Evolutionary conservation across 2,329 filamentous ascomycete species (phyloP), one percentile per base, ranked within the genome.

Genomic region (Cordyceps sp.): DNA sequence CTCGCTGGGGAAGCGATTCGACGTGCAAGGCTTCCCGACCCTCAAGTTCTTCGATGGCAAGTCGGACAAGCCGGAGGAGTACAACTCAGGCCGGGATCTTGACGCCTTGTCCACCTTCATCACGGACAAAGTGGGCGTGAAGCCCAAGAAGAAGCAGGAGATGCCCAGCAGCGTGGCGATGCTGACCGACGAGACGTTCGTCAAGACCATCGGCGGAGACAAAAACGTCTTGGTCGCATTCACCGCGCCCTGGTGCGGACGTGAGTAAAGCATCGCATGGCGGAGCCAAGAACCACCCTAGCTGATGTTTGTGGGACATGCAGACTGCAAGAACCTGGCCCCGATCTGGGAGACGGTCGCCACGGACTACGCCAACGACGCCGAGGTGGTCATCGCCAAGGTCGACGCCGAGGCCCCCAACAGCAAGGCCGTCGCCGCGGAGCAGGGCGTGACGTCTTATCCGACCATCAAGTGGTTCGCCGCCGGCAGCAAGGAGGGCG

Each of bases 401-500:
- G 79, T 98, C 39, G 88, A 98, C 52, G 86, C 84, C 49, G 88
- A 98, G 60, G 74, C 79, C 20, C 75, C 82, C 45, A 83, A 83
- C 57, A 73, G 78, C 56, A 94, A 93, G 61, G 69, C 70, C 28
- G 74, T 77, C 31, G 78, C 85, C 32, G 58, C 73, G 50, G 73
- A 77, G 32, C 77, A 90, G 51, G 83, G 76, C 38, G 73, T 98
- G 43, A 69, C 69, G 34, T 83, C 79, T 23, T 98, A 92, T 68
- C 90, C 90, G 31, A 98, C 90, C 39, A 93, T 98, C 66, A 93
- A 93, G 64, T 98, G 78, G 72, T 98, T 94, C 71, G 72, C 84
- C 44, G 80, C 79, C 54, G 86, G 85, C 45, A 81, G 75, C 50
- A 80, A 69, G 40, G 73, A 79, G 49, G 56, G 74, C 29, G 67